Percentiles rank a stretch among this genome's conserved stretches.
Evolutionary conservation across 768 basidiomycete species (phyloP).

Genomic region (Sporobolomyces pararoseus): DNA sequence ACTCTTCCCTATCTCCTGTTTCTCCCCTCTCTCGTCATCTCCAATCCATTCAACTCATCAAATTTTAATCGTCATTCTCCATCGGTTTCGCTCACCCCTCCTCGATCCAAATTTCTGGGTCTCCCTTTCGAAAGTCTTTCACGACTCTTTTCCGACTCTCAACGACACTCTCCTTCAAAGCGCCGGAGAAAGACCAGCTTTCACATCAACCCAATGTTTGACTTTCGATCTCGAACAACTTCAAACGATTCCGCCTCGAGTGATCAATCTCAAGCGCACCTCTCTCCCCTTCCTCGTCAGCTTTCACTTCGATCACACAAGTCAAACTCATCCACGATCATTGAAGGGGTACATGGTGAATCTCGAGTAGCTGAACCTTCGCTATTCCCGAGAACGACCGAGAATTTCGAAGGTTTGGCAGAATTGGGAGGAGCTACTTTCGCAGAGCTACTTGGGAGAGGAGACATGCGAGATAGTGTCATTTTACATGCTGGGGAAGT

Average conservation of each 20-base stretch:
- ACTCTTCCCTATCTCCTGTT: neutral
- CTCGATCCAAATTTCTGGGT: too few relatives aligned
- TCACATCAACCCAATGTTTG: neutral
- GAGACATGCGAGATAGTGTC: neutral
- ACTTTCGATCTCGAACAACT: neutral
- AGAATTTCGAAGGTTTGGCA: neutral
- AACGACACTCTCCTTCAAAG: too few relatives aligned
- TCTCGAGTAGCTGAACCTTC: neutral
- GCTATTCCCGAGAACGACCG: neutral
- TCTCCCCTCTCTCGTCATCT: too few relatives aligned
- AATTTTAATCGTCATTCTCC: too few relatives aligned
- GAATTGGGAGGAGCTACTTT: conserved; percentile 9
- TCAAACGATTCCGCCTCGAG: neutral
- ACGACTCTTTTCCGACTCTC: too few relatives aligned
- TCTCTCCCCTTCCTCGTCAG: neutral
- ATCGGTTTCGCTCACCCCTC: too few relatives aligned
- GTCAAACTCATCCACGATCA: neutral
- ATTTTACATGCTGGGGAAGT: neutral
- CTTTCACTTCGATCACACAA: neutral
- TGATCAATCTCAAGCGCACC: neutral
- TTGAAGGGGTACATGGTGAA: neutral
- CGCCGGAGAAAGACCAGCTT: too few relatives aligned
- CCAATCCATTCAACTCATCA: too few relatives aligned
- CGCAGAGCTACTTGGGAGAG: conserved; percentile 4
- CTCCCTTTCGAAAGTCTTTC: too few relatives aligned